Evolutionary conservation across 805 yeast genomes (phyloP).

Genomic region (Lipomyces orientalis): DNA sequence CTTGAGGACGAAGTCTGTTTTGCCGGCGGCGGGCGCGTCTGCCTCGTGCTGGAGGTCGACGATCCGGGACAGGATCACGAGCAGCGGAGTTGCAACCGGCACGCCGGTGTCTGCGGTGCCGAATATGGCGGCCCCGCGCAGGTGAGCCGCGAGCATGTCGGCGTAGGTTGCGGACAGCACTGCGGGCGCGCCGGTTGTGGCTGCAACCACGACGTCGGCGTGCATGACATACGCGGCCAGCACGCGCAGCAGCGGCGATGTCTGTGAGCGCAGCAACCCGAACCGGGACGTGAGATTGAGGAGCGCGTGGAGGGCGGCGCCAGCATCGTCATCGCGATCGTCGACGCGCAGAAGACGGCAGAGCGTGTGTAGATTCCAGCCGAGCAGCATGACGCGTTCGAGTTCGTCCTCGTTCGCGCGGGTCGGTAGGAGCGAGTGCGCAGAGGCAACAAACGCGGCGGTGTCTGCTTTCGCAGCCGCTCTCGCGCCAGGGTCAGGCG

Average conservation of each 20-base stretch:
- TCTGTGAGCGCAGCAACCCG: slow-evolving; percentile 2
- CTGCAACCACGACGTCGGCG: slow-evolving; percentile 21
- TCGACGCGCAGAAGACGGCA: slow-evolving; percentile 9
- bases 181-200: slow-evolving; percentile 11
- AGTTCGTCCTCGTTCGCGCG: slow-evolving; percentile 9
- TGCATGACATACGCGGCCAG: slow-evolving; percentile 18
- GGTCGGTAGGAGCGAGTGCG: background rate
- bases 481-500: background rate
- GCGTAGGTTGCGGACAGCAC: slow-evolving; percentile 19
- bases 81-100: slow-evolving; percentile 23
- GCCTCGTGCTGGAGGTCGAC: slow-evolving; percentile 12
- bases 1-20: slow-evolving; percentile 3
- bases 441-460: background rate
- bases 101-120: slow-evolving; percentile 22
- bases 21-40: background rate
- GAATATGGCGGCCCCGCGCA: slow-evolving; percentile 14
- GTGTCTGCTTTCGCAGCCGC: background rate
- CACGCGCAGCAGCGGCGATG: slow-evolving; percentile 8
- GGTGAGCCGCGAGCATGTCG: slow-evolving; percentile 15
- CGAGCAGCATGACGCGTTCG: slow-evolving; percentile 22
- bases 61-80: slow-evolving; percentile 20
- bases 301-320: slow-evolving; percentile 10
- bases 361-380: slow-evolving; percentile 29
- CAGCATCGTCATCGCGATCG: background rate
- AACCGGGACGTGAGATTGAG: slow-evolving; percentile 19